Conservation (phyloP, 306 rosid species). For the Malus asiatica region DNA sequence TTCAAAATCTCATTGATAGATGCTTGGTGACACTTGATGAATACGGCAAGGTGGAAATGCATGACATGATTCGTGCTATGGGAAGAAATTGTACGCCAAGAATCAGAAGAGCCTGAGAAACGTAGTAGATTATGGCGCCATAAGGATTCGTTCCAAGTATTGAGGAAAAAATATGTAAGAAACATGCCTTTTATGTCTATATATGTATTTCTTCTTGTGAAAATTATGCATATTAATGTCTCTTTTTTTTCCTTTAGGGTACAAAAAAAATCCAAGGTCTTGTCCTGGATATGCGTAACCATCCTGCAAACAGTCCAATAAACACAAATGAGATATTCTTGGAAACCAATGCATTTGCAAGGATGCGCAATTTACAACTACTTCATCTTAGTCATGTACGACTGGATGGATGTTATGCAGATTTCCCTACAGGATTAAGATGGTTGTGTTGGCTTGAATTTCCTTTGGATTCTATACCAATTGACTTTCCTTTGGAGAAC, state of each 20-base stretch:
- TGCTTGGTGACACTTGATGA: neutral
- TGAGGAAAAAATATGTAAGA: neutral
- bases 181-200: neutral
- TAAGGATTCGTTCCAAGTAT: neutral
- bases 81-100: constrained; percentile 1
- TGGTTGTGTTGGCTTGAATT: neutral
- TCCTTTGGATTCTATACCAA: neutral
- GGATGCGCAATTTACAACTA: neutral
- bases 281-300: neutral
- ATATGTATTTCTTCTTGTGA: neutral
- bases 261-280: neutral
- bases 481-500: neutral
- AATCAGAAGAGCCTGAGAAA: neutral
- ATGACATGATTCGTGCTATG: neutral
- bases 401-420: neutral
- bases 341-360: neutral
- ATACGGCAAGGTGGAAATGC: neutral
- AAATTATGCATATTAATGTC: neutral
- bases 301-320: neutral
- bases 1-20: constrained; percentile 1
- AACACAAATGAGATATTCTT: neutral
- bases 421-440: neutral
- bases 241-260: neutral
- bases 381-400: neutral
- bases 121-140: neutral